Conservation (phyloP, 495 filamentous ascomycete genomes). For the Pseudevernia furfuracea region DNA sequence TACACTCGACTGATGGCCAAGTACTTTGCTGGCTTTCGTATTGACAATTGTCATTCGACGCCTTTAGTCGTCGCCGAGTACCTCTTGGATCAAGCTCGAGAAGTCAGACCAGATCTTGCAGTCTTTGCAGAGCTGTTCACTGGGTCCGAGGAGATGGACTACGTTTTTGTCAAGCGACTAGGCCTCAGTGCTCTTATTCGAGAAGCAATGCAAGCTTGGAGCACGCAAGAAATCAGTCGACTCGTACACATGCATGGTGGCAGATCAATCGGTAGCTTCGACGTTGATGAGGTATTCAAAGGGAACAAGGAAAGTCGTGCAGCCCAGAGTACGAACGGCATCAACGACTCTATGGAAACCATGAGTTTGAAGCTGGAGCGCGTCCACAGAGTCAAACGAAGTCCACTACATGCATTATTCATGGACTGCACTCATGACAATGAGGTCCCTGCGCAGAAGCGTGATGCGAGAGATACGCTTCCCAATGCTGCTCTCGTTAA, state of each 20-base stretch:
- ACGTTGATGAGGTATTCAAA: slow-evolving; percentile 71
- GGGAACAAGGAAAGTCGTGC: slow-evolving; percentile 71
- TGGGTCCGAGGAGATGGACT: slow-evolving; percentile 91
- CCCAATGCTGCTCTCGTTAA: slow-evolving; percentile 91
- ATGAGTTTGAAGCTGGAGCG: slow-evolving; percentile 43
- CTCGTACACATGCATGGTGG: slow-evolving; percentile 93
- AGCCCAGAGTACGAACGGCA: slow-evolving; percentile 34
- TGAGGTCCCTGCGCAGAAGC: slow-evolving; percentile 89
- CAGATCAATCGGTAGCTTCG: slow-evolving; percentile 91
- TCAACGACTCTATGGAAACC: slow-evolving; percentile 26
- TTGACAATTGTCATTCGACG: slow-evolving; percentile 98
- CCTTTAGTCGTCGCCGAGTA: slow-evolving; percentile 89
- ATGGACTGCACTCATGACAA: slow-evolving; percentile 99
- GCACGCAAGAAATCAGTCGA: slow-evolving; percentile 80
- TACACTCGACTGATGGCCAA: slow-evolving; percentile 93
- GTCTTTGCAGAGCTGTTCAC: slow-evolving; percentile 96
- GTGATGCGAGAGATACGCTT: slow-evolving; percentile 87
- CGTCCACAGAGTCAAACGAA: slow-evolving; percentile 66
- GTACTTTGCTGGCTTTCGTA: slow-evolving; percentile 90
- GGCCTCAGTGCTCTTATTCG: slow-evolving; percentile 85
- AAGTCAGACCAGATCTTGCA: slow-evolving; percentile 79
- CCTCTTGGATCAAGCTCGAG: slow-evolving; percentile 82
- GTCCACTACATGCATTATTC: slow-evolving; percentile 85
- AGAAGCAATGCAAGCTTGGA: slow-evolving; percentile 98
- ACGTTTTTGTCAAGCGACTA: slow-evolving; percentile 84